Evolutionary conservation across 768 basidiomycete genomes (phyloP).

Genomic region (Termitomyces sp.): DNA sequence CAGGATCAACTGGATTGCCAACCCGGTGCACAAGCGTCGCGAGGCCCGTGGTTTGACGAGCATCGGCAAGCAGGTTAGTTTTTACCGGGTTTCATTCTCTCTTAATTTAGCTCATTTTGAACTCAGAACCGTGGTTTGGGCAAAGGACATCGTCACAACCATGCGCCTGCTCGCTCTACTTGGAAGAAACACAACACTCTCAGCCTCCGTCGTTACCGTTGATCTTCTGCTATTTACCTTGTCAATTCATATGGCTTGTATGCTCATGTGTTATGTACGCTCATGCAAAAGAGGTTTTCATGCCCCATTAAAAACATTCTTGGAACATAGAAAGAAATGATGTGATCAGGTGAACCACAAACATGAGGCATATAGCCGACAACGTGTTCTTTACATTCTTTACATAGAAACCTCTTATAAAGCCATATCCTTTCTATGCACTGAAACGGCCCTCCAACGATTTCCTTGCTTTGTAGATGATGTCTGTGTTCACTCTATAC

Average conservation of each 20-base stretch:
- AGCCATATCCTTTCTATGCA: background rate
- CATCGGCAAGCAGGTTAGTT: slow-evolving; percentile 82
- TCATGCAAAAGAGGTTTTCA: slow-evolving; percentile 16
- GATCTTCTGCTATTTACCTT: slow-evolving; percentile 32
- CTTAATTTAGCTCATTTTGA: slow-evolving; percentile 4
- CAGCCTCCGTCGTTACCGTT: slow-evolving; percentile 86
- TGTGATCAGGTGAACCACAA: background rate
- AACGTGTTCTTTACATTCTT: slow-evolving; percentile 5
- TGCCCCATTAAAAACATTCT: slow-evolving; percentile 4
- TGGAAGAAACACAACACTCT: slow-evolving; percentile 99
- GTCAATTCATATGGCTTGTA: slow-evolving; percentile 22
- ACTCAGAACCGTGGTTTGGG: slow-evolving; percentile 91
- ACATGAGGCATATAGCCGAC: slow-evolving; percentile 13
- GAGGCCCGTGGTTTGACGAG: slow-evolving; percentile 97
- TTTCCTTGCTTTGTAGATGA: background rate
- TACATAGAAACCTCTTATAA: background rate
- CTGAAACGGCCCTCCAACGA: slow-evolving; percentile 4
- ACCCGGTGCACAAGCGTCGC: slow-evolving; percentile 97
- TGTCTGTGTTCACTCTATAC: slow-evolving; percentile 4
- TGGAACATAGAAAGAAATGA: background rate
- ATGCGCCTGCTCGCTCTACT: slow-evolving; percentile 83
- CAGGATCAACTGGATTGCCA: slow-evolving; percentile 98
- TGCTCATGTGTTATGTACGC: slow-evolving; percentile 14
- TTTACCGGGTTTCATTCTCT: slow-evolving; percentile 18
- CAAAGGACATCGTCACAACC: slow-evolving; percentile 94